Conservation (phyloP, 2,329 filamentous ascomycete genomes). For the Penicillium freii region DNA sequence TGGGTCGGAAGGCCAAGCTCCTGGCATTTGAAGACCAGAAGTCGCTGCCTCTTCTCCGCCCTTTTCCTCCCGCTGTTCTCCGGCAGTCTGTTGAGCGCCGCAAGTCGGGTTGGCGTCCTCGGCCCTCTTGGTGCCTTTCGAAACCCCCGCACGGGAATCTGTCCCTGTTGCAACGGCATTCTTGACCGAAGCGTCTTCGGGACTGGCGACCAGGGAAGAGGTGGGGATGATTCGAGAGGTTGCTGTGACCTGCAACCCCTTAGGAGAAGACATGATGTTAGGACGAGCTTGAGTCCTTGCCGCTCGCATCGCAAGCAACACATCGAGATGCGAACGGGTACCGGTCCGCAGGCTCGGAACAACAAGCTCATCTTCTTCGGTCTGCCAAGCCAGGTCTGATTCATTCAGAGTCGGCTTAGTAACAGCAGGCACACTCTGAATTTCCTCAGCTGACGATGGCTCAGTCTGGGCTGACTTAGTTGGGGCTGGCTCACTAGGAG, state of each 20-base stretch:
- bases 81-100: neutral
- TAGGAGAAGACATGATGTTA: neutral
- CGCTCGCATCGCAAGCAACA: neutral
- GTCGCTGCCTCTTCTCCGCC: neutral
- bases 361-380: neutral
- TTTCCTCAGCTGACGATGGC: neutral
- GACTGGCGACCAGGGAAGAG: neutral
- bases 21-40: slow-evolving; percentile 3
- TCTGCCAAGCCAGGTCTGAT: neutral
- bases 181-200: slow-evolving; percentile 1
- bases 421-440: neutral
- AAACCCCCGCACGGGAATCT: slow-evolving; percentile 10
- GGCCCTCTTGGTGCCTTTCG: neutral
- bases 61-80: neutral
- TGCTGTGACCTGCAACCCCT: slow-evolving; percentile 3
- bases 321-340: neutral
- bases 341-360: neutral
- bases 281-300: neutral
- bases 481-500: neutral
- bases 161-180: slow-evolving; percentile 1
- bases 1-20: neutral
- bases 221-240: neutral
- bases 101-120: neutral
- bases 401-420: neutral
- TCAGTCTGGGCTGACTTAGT: neutral